Percentiles rank a stretch among this genome's conserved stretches.
Conservation (phyloP, 768 basidiomycete species). For the Crassisporium funariophilum region DNA sequence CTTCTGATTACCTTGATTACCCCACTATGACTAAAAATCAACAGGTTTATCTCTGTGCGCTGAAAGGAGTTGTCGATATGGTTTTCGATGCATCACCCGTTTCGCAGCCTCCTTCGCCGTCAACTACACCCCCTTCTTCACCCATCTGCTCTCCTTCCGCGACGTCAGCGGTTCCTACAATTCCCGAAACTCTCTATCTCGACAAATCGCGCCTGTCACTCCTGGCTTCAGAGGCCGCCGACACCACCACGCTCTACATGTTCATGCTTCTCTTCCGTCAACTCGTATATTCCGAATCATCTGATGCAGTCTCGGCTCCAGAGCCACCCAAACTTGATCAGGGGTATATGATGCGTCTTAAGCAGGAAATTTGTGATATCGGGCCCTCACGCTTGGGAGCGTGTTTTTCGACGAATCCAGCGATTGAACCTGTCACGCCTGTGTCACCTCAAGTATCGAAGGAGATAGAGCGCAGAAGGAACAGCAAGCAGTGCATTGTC, state of each 20-base stretch:
- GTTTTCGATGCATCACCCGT: slow-evolving; percentile 55
- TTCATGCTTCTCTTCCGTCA: slow-evolving; percentile 81
- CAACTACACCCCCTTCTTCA: slow-evolving; percentile 29
- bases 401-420: slow-evolving; percentile 47
- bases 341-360: slow-evolving; percentile 58
- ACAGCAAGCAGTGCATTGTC: slow-evolving; percentile 64
- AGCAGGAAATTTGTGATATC: slow-evolving; percentile 77
- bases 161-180: slow-evolving; percentile 19
- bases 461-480: slow-evolving; percentile 55
- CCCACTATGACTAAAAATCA: slow-evolving; percentile 49
- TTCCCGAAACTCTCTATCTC: slow-evolving; percentile 80
- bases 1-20: slow-evolving; percentile 45
- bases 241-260: slow-evolving; percentile 77
- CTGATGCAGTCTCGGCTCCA: slow-evolving; percentile 28
- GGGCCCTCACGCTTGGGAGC: slow-evolving; percentile 62
- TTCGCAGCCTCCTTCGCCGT: slow-evolving; percentile 34
- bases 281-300: slow-evolving; percentile 55
- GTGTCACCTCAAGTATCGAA: slow-evolving; percentile 19
- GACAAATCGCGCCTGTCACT: slow-evolving; percentile 70
- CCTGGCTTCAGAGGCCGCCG: slow-evolving; percentile 72
- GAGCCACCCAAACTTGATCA: slow-evolving; percentile 45
- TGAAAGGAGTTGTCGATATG: slow-evolving; percentile 65
- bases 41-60: slow-evolving; percentile 55
- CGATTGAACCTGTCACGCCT: slow-evolving; percentile 15
- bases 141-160: slow-evolving; percentile 20